Evolutionary conservation across 2,329 filamentous ascomycete species (phyloP).

Genomic region (Ascochyta fabae): DNA sequence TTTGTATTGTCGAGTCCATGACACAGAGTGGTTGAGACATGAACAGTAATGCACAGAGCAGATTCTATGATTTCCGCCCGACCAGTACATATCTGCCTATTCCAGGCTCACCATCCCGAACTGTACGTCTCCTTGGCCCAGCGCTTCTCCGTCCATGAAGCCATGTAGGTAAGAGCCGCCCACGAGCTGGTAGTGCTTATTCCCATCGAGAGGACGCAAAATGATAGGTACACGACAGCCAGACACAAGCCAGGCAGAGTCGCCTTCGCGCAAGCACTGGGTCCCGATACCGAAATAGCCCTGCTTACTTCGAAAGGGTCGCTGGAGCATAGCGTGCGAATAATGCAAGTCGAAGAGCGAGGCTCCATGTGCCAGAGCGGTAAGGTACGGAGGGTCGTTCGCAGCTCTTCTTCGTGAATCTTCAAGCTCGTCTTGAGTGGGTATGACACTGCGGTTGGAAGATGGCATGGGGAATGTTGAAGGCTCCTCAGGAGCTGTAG

Average conservation of each 20-base stretch:
- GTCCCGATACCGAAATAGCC: slow-evolving; percentile 25
- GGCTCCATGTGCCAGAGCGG: slow-evolving; percentile 5
- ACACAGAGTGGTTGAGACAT: background rate
- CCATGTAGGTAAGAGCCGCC: slow-evolving; percentile 27
- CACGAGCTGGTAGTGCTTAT: slow-evolving; percentile 17
- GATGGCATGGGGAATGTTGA: background rate
- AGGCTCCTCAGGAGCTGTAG: background rate
- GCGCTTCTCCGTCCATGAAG: slow-evolving; percentile 24
- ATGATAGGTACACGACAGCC: slow-evolving; percentile 27
- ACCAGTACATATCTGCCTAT: background rate
- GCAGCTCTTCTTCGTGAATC: background rate
- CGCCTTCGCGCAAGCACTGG: slow-evolving; percentile 19
- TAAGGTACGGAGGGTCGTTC: slow-evolving; percentile 5
- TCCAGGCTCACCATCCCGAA: slow-evolving; percentile 24
- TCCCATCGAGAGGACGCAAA: slow-evolving; percentile 12
- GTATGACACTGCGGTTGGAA: background rate
- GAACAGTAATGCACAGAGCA: background rate
- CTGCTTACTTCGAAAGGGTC: slow-evolving; percentile 20
- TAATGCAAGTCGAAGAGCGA: slow-evolving; percentile 24
- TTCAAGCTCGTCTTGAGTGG: slow-evolving; percentile 6
- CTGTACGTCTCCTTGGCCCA: background rate
- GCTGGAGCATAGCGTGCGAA: slow-evolving; percentile 16
- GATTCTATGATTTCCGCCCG: no score
- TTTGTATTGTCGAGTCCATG: no score
- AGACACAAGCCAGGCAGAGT: slow-evolving; percentile 23